phyloP scores from a whole-genome alignment of 495 filamentous ascomycete genomes.

The Tetracladium marchalianum region DNA sequence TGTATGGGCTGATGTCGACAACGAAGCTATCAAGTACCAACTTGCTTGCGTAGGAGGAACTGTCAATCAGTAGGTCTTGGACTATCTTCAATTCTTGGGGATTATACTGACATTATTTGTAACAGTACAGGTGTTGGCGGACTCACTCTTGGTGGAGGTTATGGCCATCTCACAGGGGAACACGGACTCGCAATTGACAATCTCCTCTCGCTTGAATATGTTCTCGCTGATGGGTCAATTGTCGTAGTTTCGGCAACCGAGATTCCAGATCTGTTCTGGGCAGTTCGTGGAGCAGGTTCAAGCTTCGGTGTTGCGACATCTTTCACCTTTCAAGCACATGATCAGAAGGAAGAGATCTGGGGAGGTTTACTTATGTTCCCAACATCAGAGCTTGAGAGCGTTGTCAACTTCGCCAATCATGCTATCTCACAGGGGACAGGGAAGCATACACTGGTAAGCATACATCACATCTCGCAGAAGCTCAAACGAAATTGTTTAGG shows the following conservation, averaged over 20 bases:
- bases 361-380: slow-evolving; percentile 35
- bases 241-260: slow-evolving; percentile 24
- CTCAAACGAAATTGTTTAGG: too few relatives aligned
- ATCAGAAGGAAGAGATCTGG: slow-evolving; percentile 26
- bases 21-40: slow-evolving; percentile 33
- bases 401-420: slow-evolving; percentile 33
- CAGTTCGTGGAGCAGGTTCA: slow-evolving; percentile 39
- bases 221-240: slow-evolving; percentile 37
- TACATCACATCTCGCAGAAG: too few relatives aligned
- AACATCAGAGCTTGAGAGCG: slow-evolving; percentile 26
- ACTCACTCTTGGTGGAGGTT: slow-evolving; percentile 47
- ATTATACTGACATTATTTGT: too few relatives aligned
- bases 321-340: not conserved
- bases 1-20: slow-evolving; percentile 47
- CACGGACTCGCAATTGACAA: slow-evolving; percentile 45
- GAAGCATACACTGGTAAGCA: not conserved
- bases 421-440: slow-evolving; percentile 5
- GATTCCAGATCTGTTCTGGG: slow-evolving; percentile 38
- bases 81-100: too few relatives aligned
- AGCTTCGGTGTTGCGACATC: slow-evolving; percentile 33
- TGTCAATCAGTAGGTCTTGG: slow-evolving; percentile 31
- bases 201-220: slow-evolving; percentile 35
- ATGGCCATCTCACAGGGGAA: slow-evolving; percentile 39
- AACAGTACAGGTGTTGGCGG: slow-evolving; percentile 43
- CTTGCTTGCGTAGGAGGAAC: slow-evolving; percentile 51